Percentiles rank a stretch among this genome's conserved stretches.
phyloP scores from a whole-genome alignment of 2,329 filamentous ascomycete genomes.

The Sclerotinia spermophila region DNA sequence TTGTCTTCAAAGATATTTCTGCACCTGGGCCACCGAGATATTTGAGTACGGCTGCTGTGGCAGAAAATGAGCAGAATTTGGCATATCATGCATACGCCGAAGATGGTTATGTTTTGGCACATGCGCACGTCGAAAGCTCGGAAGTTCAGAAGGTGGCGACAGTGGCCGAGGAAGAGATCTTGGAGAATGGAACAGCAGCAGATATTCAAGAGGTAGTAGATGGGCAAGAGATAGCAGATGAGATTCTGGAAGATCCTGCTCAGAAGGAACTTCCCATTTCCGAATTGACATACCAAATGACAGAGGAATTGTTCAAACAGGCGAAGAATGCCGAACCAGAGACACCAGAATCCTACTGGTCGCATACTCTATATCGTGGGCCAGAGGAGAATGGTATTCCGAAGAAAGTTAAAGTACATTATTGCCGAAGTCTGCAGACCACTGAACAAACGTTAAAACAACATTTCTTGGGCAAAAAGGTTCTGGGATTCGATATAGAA shows the following conservation, averaged over 20 bases:
- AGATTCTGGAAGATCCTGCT: constrained; percentile 24
- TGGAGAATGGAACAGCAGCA: not conserved
- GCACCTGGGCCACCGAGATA: constrained; percentile 20
- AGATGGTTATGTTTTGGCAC: constrained; percentile 27
- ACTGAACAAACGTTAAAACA: constrained; percentile 61
- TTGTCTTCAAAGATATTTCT: constrained; percentile 38
- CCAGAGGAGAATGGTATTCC: constrained; percentile 40
- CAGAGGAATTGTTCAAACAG: constrained; percentile 44
- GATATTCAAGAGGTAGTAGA: not conserved
- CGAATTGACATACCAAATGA: constrained; percentile 46
- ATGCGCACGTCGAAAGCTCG: not conserved
- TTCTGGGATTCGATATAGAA: constrained; percentile 89
- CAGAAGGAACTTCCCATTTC: constrained; percentile 40
- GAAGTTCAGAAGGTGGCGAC: not conserved
- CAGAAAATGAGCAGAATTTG: constrained; percentile 23
- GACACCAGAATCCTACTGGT: constrained; percentile 59
- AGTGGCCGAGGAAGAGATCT: not conserved
- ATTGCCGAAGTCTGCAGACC: constrained; percentile 65
- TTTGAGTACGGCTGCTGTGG: constrained; percentile 25
- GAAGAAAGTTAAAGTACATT: constrained; percentile 65
- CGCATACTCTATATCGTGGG: constrained; percentile 62
- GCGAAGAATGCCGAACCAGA: constrained; percentile 47
- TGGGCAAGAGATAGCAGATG: not conserved
- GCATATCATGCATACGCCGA: constrained; percentile 25
- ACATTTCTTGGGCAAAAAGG: constrained; percentile 63